Evolutionary conservation across 345 rosid genomes (phyloP).

Genomic region (Eucalyptus paniculata): DNA sequence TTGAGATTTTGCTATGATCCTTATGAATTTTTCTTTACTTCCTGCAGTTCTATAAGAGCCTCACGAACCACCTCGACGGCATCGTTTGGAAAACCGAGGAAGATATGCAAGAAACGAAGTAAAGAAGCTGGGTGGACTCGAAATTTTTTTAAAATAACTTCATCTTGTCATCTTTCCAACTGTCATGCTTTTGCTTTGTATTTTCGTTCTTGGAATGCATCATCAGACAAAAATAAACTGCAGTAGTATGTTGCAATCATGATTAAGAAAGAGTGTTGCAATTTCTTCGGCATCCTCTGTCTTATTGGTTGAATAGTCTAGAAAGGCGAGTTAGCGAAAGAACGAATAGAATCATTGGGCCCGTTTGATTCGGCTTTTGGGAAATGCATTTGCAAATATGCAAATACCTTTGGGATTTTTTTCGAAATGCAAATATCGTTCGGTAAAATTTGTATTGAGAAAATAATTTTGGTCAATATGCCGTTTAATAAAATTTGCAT

Average conservation of each 20-base stretch:
- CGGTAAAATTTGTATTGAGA: no score
- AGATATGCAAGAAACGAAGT: constrained; percentile 1
- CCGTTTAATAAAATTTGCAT: no score
- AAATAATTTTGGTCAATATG: rapidly evolving
- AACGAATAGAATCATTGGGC: not conserved
- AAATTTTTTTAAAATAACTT: not conserved
- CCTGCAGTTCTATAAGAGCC: constrained; percentile 7
- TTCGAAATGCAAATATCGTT: no score
- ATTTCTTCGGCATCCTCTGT: not conserved
- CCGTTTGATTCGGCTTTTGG: no score
- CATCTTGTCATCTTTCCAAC: not conserved
- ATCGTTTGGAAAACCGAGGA: constrained; percentile 11
- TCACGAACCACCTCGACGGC: constrained; percentile 1
- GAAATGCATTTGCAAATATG: no score
- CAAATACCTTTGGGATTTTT: no score
- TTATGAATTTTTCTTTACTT: not conserved
- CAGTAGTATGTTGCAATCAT: not conserved
- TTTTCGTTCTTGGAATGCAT: not conserved
- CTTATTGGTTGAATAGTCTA: not conserved
- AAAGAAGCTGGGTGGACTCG: not conserved
- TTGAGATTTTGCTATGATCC: not conserved
- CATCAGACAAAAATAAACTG: not conserved
- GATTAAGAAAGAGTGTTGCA: not conserved
- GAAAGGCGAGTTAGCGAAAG: not conserved
- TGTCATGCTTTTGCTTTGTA: not conserved